Base-by-base conservation (phyloP, 306 rosid species). In the Rubus parviflorus region DNA sequence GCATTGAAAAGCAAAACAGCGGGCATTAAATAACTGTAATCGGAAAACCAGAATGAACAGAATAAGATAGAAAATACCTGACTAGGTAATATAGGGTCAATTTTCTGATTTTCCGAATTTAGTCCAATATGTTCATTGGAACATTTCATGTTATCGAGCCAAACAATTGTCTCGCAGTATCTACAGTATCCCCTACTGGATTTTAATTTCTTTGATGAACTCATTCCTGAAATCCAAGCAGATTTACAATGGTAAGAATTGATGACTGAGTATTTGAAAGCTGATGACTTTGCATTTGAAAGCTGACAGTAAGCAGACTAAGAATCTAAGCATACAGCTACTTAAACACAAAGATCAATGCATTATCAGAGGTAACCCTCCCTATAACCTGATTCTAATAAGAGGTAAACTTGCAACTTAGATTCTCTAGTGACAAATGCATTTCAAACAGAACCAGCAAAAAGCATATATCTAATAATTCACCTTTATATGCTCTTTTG, bases 181-280 rank as follows among this genome's bases (percentile, higher is more conserved):
- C 74, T 84, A 82, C 98, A 92, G 80, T 85, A 94, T 82, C 97
- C 98, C 72, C 97, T 81, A 17, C 73, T 85, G 58, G 83, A 85
- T 75, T 86, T 68, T 62, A 87, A 77, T 82, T 80, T 90, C 85
- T 72, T 82, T 15, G 83, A 81, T 35, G 85, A 76, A 70, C 80
- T 76, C 6, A 6, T 61, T 48, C 91, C 98, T 94, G 76, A 22
- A 81, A 81, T 30, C 68, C 78, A 75, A 62, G 57, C 56, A 47
- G 0, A 56, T 54, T 6, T 30, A 17, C 20, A 42, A 37, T 37
- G 56, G 38, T 60, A 61, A 71, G 52, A 19, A 40, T 41, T 60
- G 30, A 71, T 2, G 53, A 77, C 22, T 46, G 8, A 0, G 38
- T n/a, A 52, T 23, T 20, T 9, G 52, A n/a, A 67, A 25, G 54